A percentile compares a stretch with the other conserved stretches of the same genome.
These are phyloP conservation scores for Rhodosporidiobolus sp. DNA, from an alignment of 768 basidiomycete species.

Conservation along the genomic window DNA sequence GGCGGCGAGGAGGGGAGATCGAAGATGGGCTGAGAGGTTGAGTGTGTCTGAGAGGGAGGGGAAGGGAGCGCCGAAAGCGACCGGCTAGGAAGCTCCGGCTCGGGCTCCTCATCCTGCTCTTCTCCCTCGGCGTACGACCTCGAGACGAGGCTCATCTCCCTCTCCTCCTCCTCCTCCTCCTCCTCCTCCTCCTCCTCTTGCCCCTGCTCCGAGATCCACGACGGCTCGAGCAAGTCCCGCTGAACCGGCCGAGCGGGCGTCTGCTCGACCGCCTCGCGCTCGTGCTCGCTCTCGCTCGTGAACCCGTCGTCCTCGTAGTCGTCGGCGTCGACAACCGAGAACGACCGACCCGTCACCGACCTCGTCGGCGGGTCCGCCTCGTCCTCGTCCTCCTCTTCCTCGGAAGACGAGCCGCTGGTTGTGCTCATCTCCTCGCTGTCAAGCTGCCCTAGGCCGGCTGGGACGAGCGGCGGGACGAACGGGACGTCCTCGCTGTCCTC, in stretches of 20 bases:
- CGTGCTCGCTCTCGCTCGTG: background rate
- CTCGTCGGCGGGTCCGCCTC: background rate
- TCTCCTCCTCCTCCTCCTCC: background rate
- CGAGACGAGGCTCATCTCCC: no score
- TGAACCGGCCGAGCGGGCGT: background rate
- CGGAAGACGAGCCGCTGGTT: background rate
- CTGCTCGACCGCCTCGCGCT: background rate
- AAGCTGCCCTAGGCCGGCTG: background rate
- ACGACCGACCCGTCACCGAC: no score
- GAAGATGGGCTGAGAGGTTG: no score
- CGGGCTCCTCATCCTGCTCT: background rate
- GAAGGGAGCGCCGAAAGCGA: background rate
- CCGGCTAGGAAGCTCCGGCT: background rate
- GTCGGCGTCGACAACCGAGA: background rate
- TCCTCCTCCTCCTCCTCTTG: slow-evolving; percentile 12
- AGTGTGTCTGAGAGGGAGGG: background rate
- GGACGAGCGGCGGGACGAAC: background rate
- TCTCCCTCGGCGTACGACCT: background rate
- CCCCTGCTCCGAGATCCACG: background rate
- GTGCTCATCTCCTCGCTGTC: background rate
- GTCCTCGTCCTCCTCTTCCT: background rate
- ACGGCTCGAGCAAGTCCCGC: background rate
- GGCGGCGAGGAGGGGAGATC: background rate
- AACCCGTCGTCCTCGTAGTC: background rate
- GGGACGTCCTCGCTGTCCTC: slow-evolving; percentile 3